A percentile compares a stretch with the other conserved stretches of the same genome.
phyloP scores from a whole-genome alignment of 768 basidiomycete genomes.

The Rhizopogon salebrosus region DNA sequence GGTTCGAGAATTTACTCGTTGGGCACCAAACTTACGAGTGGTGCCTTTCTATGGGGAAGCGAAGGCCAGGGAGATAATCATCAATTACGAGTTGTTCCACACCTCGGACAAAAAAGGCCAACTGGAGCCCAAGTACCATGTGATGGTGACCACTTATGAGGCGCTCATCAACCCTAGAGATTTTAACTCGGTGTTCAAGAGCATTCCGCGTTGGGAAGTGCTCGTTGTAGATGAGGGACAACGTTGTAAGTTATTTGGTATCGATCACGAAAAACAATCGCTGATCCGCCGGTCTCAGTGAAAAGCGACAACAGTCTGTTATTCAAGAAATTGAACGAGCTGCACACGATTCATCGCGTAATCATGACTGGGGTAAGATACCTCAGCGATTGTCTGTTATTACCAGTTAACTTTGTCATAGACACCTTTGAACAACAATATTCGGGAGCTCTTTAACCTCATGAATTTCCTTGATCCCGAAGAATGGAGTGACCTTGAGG shows the following conservation, averaged over 20 bases:
- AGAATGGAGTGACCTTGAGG: conserved; percentile 72
- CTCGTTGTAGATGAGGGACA: conserved; percentile 93
- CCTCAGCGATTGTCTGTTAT: background rate
- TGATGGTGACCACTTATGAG: conserved; percentile 92
- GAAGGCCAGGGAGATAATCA: conserved; percentile 74
- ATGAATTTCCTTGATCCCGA: conserved; percentile 90
- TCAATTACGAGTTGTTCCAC: conserved; percentile 77
- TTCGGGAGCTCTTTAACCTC: conserved; percentile 92
- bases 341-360: conserved; percentile 74
- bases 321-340: conserved; percentile 77
- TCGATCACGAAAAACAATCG: background rate
- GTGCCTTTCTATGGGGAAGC: conserved; percentile 86
- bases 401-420: conserved; percentile 19
- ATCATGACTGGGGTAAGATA: conserved; percentile 80
- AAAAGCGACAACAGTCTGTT: conserved; percentile 79
- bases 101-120: conserved; percentile 31
- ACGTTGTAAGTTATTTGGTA: conserved; percentile 52
- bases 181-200: conserved; percentile 71
- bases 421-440: conserved; percentile 97
- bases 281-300: conserved; percentile 41
- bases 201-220: conserved; percentile 87
- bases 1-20: conserved; percentile 88
- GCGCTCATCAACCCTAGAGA: conserved; percentile 66
- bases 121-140: conserved; percentile 71
- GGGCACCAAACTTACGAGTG: conserved; percentile 62